These are phyloP conservation scores for Tephrocybe sp. DNA, from an alignment of 768 basidiomycete species.

Conservation along the genomic window DNA sequence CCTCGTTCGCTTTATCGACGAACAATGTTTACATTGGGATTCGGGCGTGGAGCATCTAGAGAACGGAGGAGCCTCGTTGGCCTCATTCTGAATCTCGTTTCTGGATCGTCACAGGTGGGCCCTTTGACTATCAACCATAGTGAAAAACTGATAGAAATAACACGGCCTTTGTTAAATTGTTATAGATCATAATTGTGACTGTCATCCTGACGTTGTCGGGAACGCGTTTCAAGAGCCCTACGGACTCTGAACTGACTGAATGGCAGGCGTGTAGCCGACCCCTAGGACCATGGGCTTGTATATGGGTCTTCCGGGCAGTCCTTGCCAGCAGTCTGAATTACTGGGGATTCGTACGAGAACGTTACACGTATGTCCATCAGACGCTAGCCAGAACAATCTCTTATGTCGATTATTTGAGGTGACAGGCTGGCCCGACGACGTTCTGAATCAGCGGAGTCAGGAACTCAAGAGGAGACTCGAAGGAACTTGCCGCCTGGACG, in stretches of 20 bases:
- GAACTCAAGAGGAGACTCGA: background rate
- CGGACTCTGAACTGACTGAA: conserved; percentile 41
- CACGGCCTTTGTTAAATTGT: background rate
- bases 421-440: conserved; percentile 15
- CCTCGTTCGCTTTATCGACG: conserved; percentile 26
- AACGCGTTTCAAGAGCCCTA: conserved; percentile 46
- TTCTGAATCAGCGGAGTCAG: conserved; percentile 1
- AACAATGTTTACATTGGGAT: conserved; percentile 44
- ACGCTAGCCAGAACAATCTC: background rate
- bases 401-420: background rate
- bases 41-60: conserved; percentile 51
- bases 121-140: background rate
- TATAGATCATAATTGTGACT: conserved; percentile 51
- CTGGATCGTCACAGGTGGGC: conserved; percentile 48
- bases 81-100: conserved; percentile 48
- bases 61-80: conserved; percentile 55
- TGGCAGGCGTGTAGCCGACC: conserved; percentile 66
- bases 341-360: conserved; percentile 54
- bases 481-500: background rate
- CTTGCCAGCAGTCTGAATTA: conserved; percentile 49
- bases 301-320: conserved; percentile 60
- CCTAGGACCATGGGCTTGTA: conserved; percentile 63
- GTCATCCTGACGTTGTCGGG: conserved; percentile 48
- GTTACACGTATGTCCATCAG: conserved; percentile 21
- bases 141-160: background rate